Percentiles rank a stretch among this genome's conserved stretches.
Evolutionary conservation across 2,329 filamentous ascomycete genomes (phyloP).

Genomic region (Neofusicoccum laricinum): DNA sequence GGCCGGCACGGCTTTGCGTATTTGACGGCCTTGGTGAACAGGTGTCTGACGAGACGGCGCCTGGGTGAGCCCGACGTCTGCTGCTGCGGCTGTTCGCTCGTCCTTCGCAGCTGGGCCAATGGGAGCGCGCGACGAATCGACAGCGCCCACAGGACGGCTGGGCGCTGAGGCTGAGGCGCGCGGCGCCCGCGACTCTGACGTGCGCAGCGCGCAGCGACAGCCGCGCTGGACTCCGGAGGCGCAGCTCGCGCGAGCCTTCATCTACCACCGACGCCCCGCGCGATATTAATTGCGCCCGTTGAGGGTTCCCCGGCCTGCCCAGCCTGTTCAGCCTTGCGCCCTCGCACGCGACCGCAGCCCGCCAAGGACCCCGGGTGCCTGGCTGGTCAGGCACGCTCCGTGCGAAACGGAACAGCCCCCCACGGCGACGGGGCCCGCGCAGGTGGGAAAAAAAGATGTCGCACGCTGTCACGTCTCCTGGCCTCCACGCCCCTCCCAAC

Average conservation of each 20-base stretch:
- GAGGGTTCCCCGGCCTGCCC: neutral
- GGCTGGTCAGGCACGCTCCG: neutral
- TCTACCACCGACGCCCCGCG: neutral
- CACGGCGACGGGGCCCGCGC: neutral
- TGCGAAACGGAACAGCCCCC: neutral
- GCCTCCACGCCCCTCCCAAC: neutral
- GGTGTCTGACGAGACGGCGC: slow-evolving; percentile 10
- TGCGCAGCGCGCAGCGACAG: neutral
- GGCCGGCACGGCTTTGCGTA: neutral
- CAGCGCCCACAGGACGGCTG: neutral
- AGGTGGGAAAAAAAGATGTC: too few relatives aligned
- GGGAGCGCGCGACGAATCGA: neutral
- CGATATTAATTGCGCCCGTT: neutral
- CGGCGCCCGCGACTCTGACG: neutral
- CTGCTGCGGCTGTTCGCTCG: slow-evolving; percentile 1
- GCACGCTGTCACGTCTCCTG: neutral
- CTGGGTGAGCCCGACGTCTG: neutral
- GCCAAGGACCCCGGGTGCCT: neutral
- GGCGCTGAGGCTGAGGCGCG: slow-evolving; percentile 6
- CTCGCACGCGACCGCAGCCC: neutral
- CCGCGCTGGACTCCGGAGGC: neutral
- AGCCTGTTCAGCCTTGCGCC: neutral
- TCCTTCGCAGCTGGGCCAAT: neutral
- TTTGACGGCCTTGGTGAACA: neutral
- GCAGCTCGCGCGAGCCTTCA: neutral